Evolutionary conservation across 306 rosid genomes (phyloP), one percentile per base, ranked within the genome.

Genomic region (Dalbergia cochinchinensis): DNA sequence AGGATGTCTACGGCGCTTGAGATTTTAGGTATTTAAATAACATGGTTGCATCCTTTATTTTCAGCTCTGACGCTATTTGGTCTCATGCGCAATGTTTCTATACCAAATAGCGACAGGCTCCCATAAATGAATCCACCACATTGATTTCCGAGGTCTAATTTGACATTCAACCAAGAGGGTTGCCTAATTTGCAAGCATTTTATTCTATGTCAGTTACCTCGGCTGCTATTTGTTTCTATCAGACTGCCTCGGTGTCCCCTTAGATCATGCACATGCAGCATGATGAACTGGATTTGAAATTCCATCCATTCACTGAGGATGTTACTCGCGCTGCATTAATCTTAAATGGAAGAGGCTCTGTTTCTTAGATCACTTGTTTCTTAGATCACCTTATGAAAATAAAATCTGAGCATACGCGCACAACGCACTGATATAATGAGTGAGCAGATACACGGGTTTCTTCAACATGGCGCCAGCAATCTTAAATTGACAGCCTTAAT

Each of bases 401-500:
- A 72, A 42, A 72, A 19, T 63, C 42, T 31, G 37, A 15, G 41
- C 50, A 42, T 19, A n/a, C n/a, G 3, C 31, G 31, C 31, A 26
- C 31, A 1, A 7, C 13, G 34, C 74, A 63, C 62, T 14, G 39
- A 61, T 6, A 0, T 11, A 65, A 48, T 55, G 62, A 53, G 51
- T 54, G 73, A 63, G 16, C 11, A 54, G 51, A 59, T 64, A 66
- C 13, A 26, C 6, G 41, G 74, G 66, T 51, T 9, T 10, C 39
- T 78, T 75, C 48, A 35, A 73, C 82, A 53, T 50, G 77, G 45
- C 39, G n/a, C 11, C 5, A 16, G 31, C 39, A 65, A 26, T 18
- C 47, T 78, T 61, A 33, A 48, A 65, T 78, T 31, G 34, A n/a
- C 69, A 64, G 15, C 73, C 64, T 71, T 60, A 71, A 34, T 22